Evolutionary conservation across 106 monocot genomes (phyloP).

Genomic region (Iris macrosiphon): DNA sequence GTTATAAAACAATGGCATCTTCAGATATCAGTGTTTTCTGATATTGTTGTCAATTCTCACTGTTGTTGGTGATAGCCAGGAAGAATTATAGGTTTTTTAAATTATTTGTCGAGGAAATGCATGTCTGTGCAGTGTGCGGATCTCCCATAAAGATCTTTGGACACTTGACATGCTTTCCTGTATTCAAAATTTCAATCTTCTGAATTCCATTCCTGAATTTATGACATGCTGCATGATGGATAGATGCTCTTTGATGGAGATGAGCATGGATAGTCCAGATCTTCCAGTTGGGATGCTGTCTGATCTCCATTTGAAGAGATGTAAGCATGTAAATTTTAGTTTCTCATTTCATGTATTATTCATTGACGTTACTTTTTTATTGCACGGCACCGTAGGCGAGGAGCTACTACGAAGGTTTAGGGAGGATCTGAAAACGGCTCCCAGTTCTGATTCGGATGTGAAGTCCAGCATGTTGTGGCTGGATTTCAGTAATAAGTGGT

Average conservation of each 20-base stretch:
- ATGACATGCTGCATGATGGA: no score
- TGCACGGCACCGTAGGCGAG: slow-evolving; percentile 23
- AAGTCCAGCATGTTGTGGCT: slow-evolving; percentile 20
- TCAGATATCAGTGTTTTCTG: no score
- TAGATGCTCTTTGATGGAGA: slow-evolving; percentile 74
- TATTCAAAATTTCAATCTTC: no score
- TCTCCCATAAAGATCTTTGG: no score
- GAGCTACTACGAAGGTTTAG: slow-evolving; percentile 38
- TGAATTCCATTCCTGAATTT: no score
- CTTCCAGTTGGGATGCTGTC: slow-evolving; percentile 58
- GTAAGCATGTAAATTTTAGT: slow-evolving; percentile 9
- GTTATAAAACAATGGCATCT: no score
- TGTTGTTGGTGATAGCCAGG: no score
- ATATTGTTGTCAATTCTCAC: no score
- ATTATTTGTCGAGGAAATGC: no score
- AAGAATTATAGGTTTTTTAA: no score
- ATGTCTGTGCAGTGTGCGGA: no score
- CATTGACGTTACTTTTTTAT: not conserved
- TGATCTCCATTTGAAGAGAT: slow-evolving; percentile 50
- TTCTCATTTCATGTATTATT: not conserved
- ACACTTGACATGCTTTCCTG: no score
- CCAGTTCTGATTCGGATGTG: not conserved
- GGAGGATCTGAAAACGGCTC: slow-evolving; percentile 13
- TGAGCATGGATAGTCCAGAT: slow-evolving; percentile 43
- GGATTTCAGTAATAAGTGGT: slow-evolving; percentile 73